These are phyloP conservation scores for Coemansia sp. DNA, from an alignment of 192 early-diverging fungal genomes.

Conservation along the genomic window DNA sequence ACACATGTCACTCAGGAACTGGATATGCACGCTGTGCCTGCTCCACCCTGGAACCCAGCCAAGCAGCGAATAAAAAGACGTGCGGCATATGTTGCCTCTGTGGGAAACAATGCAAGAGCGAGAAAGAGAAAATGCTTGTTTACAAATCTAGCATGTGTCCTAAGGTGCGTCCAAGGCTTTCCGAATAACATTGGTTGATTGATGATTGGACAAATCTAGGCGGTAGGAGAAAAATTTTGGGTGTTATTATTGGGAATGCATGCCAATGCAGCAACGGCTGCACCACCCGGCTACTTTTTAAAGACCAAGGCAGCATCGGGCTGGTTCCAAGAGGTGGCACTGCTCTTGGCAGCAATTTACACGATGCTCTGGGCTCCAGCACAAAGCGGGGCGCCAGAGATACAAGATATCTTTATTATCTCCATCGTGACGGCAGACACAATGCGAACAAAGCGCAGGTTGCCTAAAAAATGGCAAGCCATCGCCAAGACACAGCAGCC, in stretches of 20 bases:
- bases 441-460: background rate
- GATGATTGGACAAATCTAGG: background rate
- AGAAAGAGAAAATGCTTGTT: background rate
- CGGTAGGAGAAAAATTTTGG: background rate
- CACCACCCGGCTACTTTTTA: background rate
- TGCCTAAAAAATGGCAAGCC: background rate
- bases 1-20: background rate
- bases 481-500: background rate
- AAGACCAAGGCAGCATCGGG: background rate
- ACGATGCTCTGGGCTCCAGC: background rate
- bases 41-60: background rate
- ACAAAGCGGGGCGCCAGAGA: background rate
- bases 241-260: constrained; percentile 1
- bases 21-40: background rate
- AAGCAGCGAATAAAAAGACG: background rate
- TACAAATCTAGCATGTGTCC: background rate
- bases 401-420: background rate
- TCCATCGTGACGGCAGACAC: background rate
- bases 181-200: background rate
- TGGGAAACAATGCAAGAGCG: background rate
- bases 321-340: background rate
- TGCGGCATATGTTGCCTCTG: background rate
- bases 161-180: background rate
- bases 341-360: background rate
- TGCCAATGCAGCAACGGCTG: background rate